phyloP scores from a whole-genome alignment of 2,329 filamentous ascomycete species.

The Fusarium buxicola region DNA sequence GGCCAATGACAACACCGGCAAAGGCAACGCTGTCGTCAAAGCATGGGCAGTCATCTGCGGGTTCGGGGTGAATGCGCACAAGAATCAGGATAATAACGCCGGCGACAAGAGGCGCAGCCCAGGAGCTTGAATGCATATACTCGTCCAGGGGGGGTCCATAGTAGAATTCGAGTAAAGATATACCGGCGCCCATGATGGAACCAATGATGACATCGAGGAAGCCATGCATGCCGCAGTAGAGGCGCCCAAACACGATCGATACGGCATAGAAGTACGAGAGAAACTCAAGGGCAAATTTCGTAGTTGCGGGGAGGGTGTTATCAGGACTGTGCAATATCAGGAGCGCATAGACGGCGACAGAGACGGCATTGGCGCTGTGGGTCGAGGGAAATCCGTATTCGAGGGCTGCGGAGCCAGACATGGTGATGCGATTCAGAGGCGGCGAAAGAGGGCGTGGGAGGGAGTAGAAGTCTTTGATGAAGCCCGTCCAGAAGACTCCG shows the following conservation, averaged over 20 bases:
- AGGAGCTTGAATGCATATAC: conserved; percentile 75
- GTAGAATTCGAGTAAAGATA: conserved; percentile 70
- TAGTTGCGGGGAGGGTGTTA: conserved; percentile 69
- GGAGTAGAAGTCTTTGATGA: conserved; percentile 93
- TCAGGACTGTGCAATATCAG: conserved; percentile 75
- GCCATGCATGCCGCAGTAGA: conserved; percentile 99
- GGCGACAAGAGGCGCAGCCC: conserved; percentile 72
- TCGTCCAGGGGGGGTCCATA: conserved; percentile 73
- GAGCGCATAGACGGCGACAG: conserved; percentile 87
- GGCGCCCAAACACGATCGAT: conserved; percentile 89
- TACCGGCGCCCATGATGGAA: conserved; percentile 77
- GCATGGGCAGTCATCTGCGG: conserved; percentile 95
- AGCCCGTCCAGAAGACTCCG: conserved; percentile 89
- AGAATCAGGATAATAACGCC: conserved; percentile 77
- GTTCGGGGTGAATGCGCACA: conserved; percentile 92
- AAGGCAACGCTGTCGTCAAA: conserved; percentile 97
- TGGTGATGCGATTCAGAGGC: conserved; percentile 92
- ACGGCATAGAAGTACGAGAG: conserved; percentile 85
- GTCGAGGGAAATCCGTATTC: conserved; percentile 99
- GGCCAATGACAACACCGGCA: conserved; percentile 87
- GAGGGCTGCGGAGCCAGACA: conserved; percentile 94
- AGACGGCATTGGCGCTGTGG: conserved; percentile 96
- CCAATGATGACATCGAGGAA: conserved; percentile 92
- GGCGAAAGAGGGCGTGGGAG: conserved; percentile 92
- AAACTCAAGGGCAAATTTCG: conserved; percentile 72